Conservation (phyloP, 2,329 filamentous ascomycete genomes). For the Aspergillus chevalieri region DNA sequence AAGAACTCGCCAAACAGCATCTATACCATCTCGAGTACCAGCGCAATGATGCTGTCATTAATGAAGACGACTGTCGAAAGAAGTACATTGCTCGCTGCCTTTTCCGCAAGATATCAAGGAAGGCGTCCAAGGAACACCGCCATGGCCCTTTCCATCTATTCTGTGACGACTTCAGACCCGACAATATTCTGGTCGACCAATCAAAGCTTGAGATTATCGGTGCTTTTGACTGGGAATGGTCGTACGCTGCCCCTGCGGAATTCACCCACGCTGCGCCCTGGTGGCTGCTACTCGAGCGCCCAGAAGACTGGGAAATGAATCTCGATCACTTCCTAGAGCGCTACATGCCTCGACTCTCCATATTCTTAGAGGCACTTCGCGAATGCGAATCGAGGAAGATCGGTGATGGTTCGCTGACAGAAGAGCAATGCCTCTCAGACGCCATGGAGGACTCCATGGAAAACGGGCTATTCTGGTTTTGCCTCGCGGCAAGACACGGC, state of each 20-base stretch:
- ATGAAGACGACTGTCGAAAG: background rate
- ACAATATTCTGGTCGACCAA: constrained; percentile 13
- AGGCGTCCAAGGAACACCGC: constrained; percentile 4
- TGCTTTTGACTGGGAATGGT: constrained; percentile 20
- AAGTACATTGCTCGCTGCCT: constrained; percentile 2
- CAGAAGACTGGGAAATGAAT: constrained; percentile 20
- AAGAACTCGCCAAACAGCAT: constrained; percentile 19
- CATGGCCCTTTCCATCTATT: constrained; percentile 19
- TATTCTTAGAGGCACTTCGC: constrained; percentile 20
- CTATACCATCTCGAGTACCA: constrained; percentile 21
- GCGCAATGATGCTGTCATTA: constrained; percentile 19
- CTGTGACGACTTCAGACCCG: constrained; percentile 18
- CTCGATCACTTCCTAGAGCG: constrained; percentile 18
- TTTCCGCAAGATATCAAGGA: background rate
- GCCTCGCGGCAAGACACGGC: constrained; percentile 18
- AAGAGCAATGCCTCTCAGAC: constrained; percentile 16
- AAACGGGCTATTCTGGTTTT: constrained; percentile 24
- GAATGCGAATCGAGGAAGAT: constrained; percentile 18
- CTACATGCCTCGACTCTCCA: constrained; percentile 16
- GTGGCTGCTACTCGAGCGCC: constrained; percentile 19
- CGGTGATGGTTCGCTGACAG: constrained; percentile 8
- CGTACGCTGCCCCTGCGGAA: constrained; percentile 15
- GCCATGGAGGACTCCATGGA: constrained; percentile 19
- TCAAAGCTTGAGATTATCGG: constrained; percentile 9
- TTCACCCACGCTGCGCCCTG: constrained; percentile 17